Percentiles rank a stretch among this genome's conserved stretches.
Conservation (phyloP, 495 filamentous ascomycete genomes). For the Hypoxylon subgilvum region DNA sequence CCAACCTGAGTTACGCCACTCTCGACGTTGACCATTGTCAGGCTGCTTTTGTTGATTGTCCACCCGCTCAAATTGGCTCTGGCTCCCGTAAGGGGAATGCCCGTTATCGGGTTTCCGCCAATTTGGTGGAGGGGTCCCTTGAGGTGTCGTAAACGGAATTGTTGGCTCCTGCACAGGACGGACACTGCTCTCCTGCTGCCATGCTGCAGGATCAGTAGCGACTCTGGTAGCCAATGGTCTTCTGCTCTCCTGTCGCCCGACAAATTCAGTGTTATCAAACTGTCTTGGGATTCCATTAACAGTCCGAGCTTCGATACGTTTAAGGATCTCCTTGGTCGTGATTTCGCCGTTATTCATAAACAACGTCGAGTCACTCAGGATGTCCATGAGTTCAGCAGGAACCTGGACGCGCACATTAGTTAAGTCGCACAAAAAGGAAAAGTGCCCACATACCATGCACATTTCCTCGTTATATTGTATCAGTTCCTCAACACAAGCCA, state of each 20-base stretch:
- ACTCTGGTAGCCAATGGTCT: slow-evolving; percentile 61
- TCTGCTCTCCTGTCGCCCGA: slow-evolving; percentile 54
- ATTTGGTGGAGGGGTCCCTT: slow-evolving; percentile 52
- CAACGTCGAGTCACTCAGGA: slow-evolving; percentile 80
- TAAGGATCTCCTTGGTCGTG: slow-evolving; percentile 95
- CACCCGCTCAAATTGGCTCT: slow-evolving; percentile 37
- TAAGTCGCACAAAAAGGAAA: slow-evolving; percentile 2
- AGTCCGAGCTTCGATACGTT: slow-evolving; percentile 80
- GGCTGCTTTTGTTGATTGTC: slow-evolving; percentile 40
- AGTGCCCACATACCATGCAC: slow-evolving; percentile 77
- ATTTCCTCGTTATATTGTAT: slow-evolving; percentile 94
- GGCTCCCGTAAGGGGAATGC: slow-evolving; percentile 40
- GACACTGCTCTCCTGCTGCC: slow-evolving; percentile 82
- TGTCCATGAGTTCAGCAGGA: slow-evolving; percentile 85
- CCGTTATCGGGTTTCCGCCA: slow-evolving; percentile 49
- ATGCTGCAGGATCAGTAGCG: slow-evolving; percentile 77
- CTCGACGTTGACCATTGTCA: slow-evolving; percentile 47
- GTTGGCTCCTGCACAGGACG: slow-evolving; percentile 73
- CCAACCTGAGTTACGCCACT: slow-evolving; percentile 63
- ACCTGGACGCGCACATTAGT: slow-evolving; percentile 64
- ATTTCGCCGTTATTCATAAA: slow-evolving; percentile 83
- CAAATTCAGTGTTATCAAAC: slow-evolving; percentile 63
- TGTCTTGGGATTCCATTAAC: slow-evolving; percentile 62
- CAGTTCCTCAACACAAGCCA: slow-evolving; percentile 86
- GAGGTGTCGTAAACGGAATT: slow-evolving; percentile 45